Conservation (phyloP, 306 rosid species). For the Urtica urens region DNA sequence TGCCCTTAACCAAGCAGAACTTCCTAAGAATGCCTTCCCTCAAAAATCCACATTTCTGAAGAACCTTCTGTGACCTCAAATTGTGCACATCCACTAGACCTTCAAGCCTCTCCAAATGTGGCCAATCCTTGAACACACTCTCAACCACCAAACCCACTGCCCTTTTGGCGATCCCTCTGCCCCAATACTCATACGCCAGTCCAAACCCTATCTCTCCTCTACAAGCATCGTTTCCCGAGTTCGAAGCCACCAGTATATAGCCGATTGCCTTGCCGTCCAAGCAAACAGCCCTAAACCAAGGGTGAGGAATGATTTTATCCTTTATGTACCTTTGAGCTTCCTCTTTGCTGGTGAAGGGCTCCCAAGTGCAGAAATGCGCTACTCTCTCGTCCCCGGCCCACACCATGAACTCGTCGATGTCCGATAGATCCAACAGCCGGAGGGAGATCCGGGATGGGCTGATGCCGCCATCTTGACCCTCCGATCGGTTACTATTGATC, state of each 20-base stretch:
- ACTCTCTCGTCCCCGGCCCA: slow-evolving; percentile 49
- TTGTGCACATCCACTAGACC: slow-evolving; percentile 43
- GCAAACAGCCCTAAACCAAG: slow-evolving; percentile 56
- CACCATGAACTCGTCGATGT: slow-evolving; percentile 50
- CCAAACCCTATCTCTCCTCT: slow-evolving; percentile 49
- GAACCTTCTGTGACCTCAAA: slow-evolving; percentile 37
- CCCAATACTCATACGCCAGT: slow-evolving; percentile 42
- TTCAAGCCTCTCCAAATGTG: slow-evolving; percentile 31
- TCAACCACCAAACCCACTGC: slow-evolving; percentile 25
- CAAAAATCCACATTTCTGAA: slow-evolving; percentile 38
- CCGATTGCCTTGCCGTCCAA: slow-evolving; percentile 26
- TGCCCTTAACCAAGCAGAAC: slow-evolving; percentile 39
- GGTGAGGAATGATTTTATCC: slow-evolving; percentile 21
- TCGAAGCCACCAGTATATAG: slow-evolving; percentile 23
- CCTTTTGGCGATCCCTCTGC: slow-evolving; percentile 30
- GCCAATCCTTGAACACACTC: slow-evolving; percentile 23
- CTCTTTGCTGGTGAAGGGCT: slow-evolving; percentile 34
- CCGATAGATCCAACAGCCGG: slow-evolving; percentile 37
- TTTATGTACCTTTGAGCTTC: slow-evolving; percentile 31
- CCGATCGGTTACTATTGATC: too few relatives aligned
- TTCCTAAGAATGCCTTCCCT: slow-evolving; percentile 41
- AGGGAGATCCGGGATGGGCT: slow-evolving; percentile 20
- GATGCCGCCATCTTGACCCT: too few relatives aligned
- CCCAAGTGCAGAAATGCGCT: slow-evolving; percentile 43
- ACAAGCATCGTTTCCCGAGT: slow-evolving; percentile 18